Evolutionary conservation across 2,329 filamentous ascomycete species (phyloP).

Genomic region (Neocatenulostroma microsporum): DNA sequence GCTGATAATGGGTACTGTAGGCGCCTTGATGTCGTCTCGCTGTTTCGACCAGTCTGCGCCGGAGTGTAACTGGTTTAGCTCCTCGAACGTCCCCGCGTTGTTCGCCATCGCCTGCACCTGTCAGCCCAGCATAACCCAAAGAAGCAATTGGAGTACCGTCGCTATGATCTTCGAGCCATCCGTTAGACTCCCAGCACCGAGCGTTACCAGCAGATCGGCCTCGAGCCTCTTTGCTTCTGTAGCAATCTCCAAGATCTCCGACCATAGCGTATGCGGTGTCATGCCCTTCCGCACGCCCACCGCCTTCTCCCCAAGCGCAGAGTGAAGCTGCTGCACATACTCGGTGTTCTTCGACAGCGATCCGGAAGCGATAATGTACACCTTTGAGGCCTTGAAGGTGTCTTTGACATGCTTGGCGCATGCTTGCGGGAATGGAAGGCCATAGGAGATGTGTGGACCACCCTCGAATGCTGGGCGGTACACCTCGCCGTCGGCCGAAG

Average conservation of each 20-base stretch:
- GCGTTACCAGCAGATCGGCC: conserved; percentile 46
- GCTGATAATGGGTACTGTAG: conserved; percentile 4
- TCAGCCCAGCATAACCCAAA: too few relatives aligned
- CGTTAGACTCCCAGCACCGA: conserved; percentile 50
- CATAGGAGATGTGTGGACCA: conserved; percentile 40
- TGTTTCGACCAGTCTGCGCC: neutral
- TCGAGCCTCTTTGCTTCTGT: conserved; percentile 32
- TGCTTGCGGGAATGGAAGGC: conserved; percentile 40
- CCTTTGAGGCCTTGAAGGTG: conserved; percentile 38
- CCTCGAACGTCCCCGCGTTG: conserved; percentile 2
- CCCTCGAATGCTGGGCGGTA: conserved; percentile 13
- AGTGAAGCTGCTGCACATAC: conserved; percentile 36
- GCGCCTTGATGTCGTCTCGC: neutral
- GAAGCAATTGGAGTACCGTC: too few relatives aligned
- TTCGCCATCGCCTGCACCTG: conserved; percentile 28
- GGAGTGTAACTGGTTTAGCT: neutral
- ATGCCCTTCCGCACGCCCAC: conserved; percentile 46
- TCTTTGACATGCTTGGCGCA: conserved; percentile 39
- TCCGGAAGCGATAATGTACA: conserved; percentile 47
- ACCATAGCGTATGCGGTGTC: conserved; percentile 48
- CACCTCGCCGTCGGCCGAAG: too few relatives aligned
- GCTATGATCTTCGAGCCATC: conserved; percentile 48
- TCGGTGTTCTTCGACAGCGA: conserved; percentile 44
- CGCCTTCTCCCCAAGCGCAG: conserved; percentile 35
- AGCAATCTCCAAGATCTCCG: conserved; percentile 44